Conservation (phyloP, 2,329 filamentous ascomycete genomes). For the Nannizziopsis arthrosporioides region DNA sequence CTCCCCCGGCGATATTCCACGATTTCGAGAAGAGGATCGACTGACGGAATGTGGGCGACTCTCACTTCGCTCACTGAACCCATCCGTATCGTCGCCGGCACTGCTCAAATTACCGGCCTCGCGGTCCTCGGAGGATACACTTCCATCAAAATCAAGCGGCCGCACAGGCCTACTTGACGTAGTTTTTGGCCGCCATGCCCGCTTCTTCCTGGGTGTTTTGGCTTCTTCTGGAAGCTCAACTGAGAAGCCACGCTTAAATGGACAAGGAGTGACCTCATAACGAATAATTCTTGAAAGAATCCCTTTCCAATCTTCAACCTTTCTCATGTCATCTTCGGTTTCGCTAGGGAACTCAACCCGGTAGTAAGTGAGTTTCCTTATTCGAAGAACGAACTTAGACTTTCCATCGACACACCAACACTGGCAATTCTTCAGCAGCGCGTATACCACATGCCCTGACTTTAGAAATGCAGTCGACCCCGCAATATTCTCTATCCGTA, state of each 20-base stretch:
- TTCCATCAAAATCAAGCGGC: slow-evolving; percentile 10
- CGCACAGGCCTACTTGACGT: slow-evolving; percentile 6
- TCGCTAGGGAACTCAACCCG: slow-evolving; percentile 70
- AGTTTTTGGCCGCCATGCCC: slow-evolving; percentile 54
- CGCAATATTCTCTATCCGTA: slow-evolving; percentile 76
- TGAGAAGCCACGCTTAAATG: slow-evolving; percentile 66
- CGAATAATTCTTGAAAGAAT: slow-evolving; percentile 62
- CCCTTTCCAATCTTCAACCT: slow-evolving; percentile 55
- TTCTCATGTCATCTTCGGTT: slow-evolving; percentile 50
- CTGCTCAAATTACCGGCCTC: slow-evolving; percentile 26
- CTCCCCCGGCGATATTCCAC: slow-evolving; percentile 11
- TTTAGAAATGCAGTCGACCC: slow-evolving; percentile 80
- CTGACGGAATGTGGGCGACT: background rate
- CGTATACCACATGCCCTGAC: slow-evolving; percentile 70
- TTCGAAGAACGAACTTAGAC: slow-evolving; percentile 76
- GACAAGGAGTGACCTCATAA: slow-evolving; percentile 80
- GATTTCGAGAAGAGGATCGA: background rate
- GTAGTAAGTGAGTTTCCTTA: slow-evolving; percentile 74
- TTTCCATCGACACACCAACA: slow-evolving; percentile 86
- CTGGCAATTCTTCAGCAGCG: slow-evolving; percentile 79
- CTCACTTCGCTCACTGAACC: slow-evolving; percentile 2
- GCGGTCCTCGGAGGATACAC: slow-evolving; percentile 4
- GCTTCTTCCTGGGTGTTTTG: slow-evolving; percentile 52
- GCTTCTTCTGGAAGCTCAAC: slow-evolving; percentile 61
- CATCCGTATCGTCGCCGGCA: slow-evolving; percentile 2